A percentile compares a stretch with the other conserved stretches of the same genome.
Evolutionary conservation across 805 yeast genomes (phyloP).

Genomic region (Candida succiphila): DNA sequence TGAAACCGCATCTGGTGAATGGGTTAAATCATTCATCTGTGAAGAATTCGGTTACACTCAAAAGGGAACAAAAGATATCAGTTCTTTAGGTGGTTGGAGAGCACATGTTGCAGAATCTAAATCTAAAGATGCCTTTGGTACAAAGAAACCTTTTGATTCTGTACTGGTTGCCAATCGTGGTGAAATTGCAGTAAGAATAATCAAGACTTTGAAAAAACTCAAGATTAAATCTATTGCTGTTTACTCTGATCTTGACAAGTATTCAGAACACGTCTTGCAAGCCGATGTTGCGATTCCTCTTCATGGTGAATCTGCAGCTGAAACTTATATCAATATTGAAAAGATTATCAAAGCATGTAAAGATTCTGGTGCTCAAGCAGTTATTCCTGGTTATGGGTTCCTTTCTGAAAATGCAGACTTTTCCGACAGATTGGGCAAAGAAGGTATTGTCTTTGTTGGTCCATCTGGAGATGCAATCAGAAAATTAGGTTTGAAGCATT

Average conservation of each 20-base stretch:
- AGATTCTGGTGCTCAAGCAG: conserved; percentile 81
- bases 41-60: conserved; percentile 79
- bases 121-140: no score
- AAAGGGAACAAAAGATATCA: conserved; percentile 68
- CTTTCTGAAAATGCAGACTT: conserved; percentile 94
- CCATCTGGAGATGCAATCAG: conserved; percentile 92
- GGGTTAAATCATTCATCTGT: conserved; percentile 91
- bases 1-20: conserved; percentile 68
- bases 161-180: conserved; percentile 97
- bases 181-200: conserved; percentile 93
- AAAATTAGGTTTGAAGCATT: conserved; percentile 86
- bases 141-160: conserved; percentile 61
- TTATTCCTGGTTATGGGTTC: conserved; percentile 96
- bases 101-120: conserved; percentile 33
- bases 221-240: conserved; percentile 77
- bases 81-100: conserved; percentile 87
- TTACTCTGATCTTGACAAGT: conserved; percentile 83
- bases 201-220: conserved; percentile 75
- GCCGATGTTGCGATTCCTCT: conserved; percentile 80
- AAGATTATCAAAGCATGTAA: conserved; percentile 84
- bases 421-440: conserved; percentile 75
- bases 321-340: conserved; percentile 79
- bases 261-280: conserved; percentile 73
- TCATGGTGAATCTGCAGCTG: conserved; percentile 78
- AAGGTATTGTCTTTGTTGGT: conserved; percentile 90